These are phyloP conservation scores for Linderina pennispora DNA, from an alignment of 192 early-diverging fungal genomes.

Conservation along the genomic window DNA sequence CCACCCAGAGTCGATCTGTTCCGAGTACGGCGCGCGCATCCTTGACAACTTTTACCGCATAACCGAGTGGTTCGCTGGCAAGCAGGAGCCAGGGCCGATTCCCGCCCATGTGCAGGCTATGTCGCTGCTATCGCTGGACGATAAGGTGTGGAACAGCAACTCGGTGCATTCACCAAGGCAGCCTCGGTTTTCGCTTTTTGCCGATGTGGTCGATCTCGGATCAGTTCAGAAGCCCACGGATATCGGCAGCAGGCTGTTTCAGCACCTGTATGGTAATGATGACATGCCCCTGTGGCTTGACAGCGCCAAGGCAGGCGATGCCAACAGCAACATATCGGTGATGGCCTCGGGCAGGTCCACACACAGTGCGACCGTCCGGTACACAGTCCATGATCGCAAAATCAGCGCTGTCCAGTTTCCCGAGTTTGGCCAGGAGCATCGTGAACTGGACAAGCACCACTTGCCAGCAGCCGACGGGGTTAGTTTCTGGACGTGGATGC, in stretches of 20 bases:
- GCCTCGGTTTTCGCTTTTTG: constrained; percentile 13
- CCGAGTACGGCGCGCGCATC: constrained; percentile 65
- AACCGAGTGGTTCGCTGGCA: neutral
- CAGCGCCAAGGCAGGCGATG: constrained; percentile 41
- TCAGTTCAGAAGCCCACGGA: neutral
- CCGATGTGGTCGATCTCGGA: constrained; percentile 9
- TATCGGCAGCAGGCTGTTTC: constrained; percentile 5
- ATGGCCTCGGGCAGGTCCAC: constrained; percentile 16
- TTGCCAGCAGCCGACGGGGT: neutral
- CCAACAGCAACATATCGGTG: constrained; percentile 11
- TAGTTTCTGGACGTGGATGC: constrained; percentile 67
- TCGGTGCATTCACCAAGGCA: too few relatives aligned
- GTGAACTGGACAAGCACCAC: neutral
- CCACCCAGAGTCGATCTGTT: constrained; percentile 93
- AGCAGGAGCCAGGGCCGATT: neutral
- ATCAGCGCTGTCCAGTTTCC: constrained; percentile 1
- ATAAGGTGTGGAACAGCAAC: neutral
- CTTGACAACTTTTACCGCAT: constrained; percentile 62
- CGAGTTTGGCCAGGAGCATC: neutral
- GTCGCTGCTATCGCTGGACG: constrained; percentile 14
- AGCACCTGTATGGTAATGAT: constrained; percentile 14
- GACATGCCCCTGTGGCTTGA: constrained; percentile 60
- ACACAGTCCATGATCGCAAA: neutral
- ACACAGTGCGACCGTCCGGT: constrained; percentile 31
- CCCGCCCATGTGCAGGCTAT: constrained; percentile 4